A percentile compares a stretch with the other conserved stretches of the same genome.
phyloP scores from a whole-genome alignment of 139 green algal genomes.

The Tetradesmus obliquus region DNA sequence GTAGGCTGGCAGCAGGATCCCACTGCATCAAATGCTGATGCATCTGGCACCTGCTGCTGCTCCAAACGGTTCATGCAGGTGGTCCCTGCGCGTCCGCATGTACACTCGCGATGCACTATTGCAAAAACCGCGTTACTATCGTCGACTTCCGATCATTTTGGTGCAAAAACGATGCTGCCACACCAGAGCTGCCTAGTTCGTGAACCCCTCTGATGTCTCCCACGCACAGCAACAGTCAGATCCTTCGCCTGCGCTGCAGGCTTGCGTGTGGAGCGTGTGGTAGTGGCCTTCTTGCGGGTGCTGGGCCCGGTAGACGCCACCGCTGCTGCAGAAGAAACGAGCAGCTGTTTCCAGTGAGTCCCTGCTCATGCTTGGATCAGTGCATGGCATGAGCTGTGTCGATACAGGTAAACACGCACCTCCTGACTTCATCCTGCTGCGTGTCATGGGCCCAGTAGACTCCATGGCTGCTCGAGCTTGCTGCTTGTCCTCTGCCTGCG shows the following conservation, averaged over 20 bases:
- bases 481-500: background rate
- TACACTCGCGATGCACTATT: background rate
- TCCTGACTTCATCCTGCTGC: background rate
- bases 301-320: background rate
- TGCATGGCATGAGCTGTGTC: background rate
- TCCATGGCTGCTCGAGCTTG: constrained; percentile 31
- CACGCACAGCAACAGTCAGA: background rate
- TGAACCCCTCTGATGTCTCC: background rate
- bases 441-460: constrained; percentile 16
- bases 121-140: background rate
- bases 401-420: background rate
- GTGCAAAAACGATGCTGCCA: background rate
- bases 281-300: constrained; percentile 22
- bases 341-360: background rate
- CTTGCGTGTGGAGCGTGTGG: constrained; percentile 14
- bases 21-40: background rate
- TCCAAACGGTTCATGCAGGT: background rate
- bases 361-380: background rate
- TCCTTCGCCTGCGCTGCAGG: background rate
- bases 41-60: background rate
- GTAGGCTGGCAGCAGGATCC: too few species aligned
- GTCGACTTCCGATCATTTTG: background rate
- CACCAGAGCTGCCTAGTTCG: background rate
- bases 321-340: background rate
- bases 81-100: background rate